Evolutionary conservation across 768 basidiomycete species (phyloP), one percentile per base, ranked within the genome.

Genomic region (Mycena metata): DNA sequence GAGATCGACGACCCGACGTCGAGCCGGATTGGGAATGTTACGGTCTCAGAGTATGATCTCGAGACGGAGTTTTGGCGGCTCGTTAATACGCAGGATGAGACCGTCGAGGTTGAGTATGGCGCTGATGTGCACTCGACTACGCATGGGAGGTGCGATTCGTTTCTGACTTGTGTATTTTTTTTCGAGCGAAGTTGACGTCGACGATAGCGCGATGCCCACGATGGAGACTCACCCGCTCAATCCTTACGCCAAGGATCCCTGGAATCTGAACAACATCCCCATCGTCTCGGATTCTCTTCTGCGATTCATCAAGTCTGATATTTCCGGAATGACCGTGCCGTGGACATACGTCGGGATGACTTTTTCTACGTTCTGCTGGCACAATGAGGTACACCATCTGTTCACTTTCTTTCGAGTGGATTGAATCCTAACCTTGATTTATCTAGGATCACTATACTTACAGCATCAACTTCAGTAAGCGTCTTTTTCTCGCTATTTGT

Each of bases 301-400:
- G 39, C 93, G 98, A 15, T 99, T 91, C 79, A 98, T 99, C 83
- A 98, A 98, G 81, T 96, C 96, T 5, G 96, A 99, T 78, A 98
- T 99, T 62, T 98, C 96, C 60, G 98, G 98, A 16, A 99, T 99
- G 97, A 99, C 97, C 2, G 95, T 98, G 12, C 96, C 96, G 13
- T 98, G 96, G 96, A 98, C 95, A 42, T 99, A 99, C 78, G 95
- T 99, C 69, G 98, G 98, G 52, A 99, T 99, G 97, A 86, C 96
- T 19, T 99, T 99, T 78, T 97, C 96, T 16, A 97, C 98, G 3
- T 99, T 99, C 80, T 99, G 97, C 78, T 99, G 98, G 98, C 98
- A 99, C 81, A 99, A 99, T 76, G 96, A 96, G 89, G 94, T 93
- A 73, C 63, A 83, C 75, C 13, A 30, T 26, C 56, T 10, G 15